Base-by-base conservation (phyloP, 1,284 basidiomycete species). In the Sanghuangporus sanghuang region DNA sequence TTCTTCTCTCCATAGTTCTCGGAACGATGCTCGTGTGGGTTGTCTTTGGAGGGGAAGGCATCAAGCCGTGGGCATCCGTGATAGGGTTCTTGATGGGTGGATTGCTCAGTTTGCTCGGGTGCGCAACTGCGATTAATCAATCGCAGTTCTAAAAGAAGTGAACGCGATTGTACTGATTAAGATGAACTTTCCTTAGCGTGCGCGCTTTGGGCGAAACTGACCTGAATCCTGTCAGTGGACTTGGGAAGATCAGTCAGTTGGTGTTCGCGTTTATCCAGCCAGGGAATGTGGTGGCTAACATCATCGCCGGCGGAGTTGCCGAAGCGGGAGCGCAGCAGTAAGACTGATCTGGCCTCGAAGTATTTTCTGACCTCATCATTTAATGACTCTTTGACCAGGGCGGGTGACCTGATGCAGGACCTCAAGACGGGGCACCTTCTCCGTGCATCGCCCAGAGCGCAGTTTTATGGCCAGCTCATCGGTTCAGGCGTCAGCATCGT, bases 331-430 rank as follows among this genome's bases (percentile, higher is more conserved):
- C 96, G 27, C 92, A 93, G 76, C 95, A 97, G 87, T 93, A 71
- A 69, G 87, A 77, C 44, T 48, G 39, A 55, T n/a, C 38, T 48
- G 56, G 21, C 9, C n/a, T 57, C 56, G 40, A 42, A 48, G 39
- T 42, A 42, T 57, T 18, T 42, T 18, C 56, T 40, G 38, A 48
- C 36, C 38, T 16, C 16, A 18, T 42, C 35, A 44, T 27, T 50
- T 60, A 39, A 49, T 36, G 38, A 35, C 23, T 48, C 50, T 49
- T 12, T 50, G 55, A 48, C 16, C 68, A 94, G 92, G 73, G 95
- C 96, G 7, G 96, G 96, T 16, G 96, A 98, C 74, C 85, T 98
- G 18, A 98, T 98, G 95, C 96, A 98, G 78, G 96, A 98, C 74
- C 81, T 98, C 68, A 98, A 98, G 78, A 98, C 96, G 1, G 96